A percentile compares a stretch with the other conserved stretches of the same genome.
phyloP scores from a whole-genome alignment of 306 rosid genomes.

The Ormosia semicastrata region DNA sequence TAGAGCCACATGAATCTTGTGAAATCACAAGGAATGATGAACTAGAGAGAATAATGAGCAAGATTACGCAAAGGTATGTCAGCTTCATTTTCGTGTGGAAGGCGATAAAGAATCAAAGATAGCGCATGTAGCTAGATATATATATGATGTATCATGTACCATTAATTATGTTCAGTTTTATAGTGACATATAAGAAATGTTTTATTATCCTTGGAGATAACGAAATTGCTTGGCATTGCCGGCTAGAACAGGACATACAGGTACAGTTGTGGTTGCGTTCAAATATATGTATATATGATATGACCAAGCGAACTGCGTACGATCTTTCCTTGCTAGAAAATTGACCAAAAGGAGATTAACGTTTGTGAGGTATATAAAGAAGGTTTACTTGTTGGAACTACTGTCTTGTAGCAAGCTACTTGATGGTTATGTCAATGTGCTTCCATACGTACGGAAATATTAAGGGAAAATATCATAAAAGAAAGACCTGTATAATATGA shows the following conservation, averaged over 20 bases:
- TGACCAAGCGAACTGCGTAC: neutral
- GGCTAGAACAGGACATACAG: neutral
- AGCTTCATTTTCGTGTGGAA: constrained; percentile 22
- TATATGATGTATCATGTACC: neutral
- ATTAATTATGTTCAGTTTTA: neutral
- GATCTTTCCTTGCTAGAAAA: neutral
- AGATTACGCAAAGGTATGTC: neutral
- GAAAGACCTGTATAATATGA: no score
- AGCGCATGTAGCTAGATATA: neutral
- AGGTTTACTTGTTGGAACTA: neutral
- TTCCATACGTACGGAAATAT: no score
- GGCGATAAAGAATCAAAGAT: neutral
- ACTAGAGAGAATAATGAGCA: neutral
- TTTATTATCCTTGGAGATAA: neutral
- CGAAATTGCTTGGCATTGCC: neutral
- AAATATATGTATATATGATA: neutral
- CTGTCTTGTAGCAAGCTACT: neutral
- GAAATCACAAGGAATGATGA: constrained; percentile 8
- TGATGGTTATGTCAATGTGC: neutral
- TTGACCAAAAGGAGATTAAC: neutral
- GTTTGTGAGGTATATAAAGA: neutral
- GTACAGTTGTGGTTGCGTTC: neutral
- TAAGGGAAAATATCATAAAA: no score
- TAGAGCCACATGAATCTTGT: constrained; percentile 26
- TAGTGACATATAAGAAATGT: neutral